Percentiles rank a stretch among this genome's conserved stretches.
Conservation (phyloP, 495 filamentous ascomycete genomes). For the Daldinia bambusicola region DNA sequence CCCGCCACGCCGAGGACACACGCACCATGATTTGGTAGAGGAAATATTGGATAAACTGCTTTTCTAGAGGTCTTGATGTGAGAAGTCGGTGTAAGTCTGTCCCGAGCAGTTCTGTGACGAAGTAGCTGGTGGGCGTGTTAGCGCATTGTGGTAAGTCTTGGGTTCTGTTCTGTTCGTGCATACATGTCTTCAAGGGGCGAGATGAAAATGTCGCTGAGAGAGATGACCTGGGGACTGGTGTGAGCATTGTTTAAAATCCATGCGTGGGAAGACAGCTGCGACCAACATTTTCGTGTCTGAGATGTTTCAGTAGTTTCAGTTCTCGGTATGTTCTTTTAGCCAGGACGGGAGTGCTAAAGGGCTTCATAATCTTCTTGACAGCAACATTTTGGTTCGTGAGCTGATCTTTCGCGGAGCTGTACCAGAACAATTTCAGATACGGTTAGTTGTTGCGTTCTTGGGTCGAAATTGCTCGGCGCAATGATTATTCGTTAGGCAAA, state of each 20-base stretch:
- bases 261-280: slow-evolving; percentile 21
- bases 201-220: slow-evolving; percentile 99
- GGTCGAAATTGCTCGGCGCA: slow-evolving; percentile 12
- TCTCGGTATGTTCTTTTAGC: slow-evolving; percentile 98
- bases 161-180: slow-evolving; percentile 36
- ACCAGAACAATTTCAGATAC: slow-evolving; percentile 19
- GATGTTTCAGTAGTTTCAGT: slow-evolving; percentile 95
- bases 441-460: slow-evolving; percentile 37
- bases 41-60: slow-evolving; percentile 99
- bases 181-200: slow-evolving; percentile 99
- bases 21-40: slow-evolving; percentile 96
- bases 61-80: slow-evolving; percentile 94
- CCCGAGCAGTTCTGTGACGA: slow-evolving; percentile 96
- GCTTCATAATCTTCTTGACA: slow-evolving; percentile 99
- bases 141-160: slow-evolving; percentile 16
- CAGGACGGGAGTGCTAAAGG: slow-evolving; percentile 96
- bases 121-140: slow-evolving; percentile 73
- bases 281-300: slow-evolving; percentile 94
- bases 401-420: slow-evolving; percentile 95
- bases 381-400: slow-evolving; percentile 95
- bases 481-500: neutral
- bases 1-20: slow-evolving; percentile 30
- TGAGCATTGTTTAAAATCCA: slow-evolving; percentile 7
- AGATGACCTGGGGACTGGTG: slow-evolving; percentile 77
- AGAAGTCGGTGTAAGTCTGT: slow-evolving; percentile 96